Evolutionary conservation across 2,329 filamentous ascomycete species (phyloP).

Genomic region (Neofusicoccum ribis): DNA sequence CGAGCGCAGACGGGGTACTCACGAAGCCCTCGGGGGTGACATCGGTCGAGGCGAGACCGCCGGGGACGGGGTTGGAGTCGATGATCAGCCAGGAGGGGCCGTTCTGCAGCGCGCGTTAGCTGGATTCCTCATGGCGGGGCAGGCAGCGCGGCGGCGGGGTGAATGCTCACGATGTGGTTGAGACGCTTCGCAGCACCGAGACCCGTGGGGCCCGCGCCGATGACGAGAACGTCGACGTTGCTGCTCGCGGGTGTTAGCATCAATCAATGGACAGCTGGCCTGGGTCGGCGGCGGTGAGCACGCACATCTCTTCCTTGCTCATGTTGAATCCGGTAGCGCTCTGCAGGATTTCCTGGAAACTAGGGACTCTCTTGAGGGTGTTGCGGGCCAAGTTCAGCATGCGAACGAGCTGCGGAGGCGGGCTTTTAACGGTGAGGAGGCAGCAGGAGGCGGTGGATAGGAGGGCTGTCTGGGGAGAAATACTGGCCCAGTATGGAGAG

Average conservation of each 20-base stretch:
- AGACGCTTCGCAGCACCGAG: constrained; percentile 97
- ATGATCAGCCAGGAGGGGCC: constrained; percentile 94
- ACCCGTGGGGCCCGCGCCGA: constrained; percentile 96
- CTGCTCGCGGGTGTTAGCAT: constrained; percentile 49
- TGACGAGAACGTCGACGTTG: constrained; percentile 94
- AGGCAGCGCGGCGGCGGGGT: background rate
- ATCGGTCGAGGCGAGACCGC: constrained; percentile 94
- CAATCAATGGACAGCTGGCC: background rate
- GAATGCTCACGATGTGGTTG: constrained; percentile 79
- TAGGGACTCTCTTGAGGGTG: constrained; percentile 42
- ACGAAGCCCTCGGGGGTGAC: constrained; percentile 95
- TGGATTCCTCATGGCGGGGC: constrained; percentile 11
- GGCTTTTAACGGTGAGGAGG: constrained; percentile 14
- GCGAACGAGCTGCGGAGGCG: constrained; percentile 12
- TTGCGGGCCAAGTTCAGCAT: constrained; percentile 41
- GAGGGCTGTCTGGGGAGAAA: constrained; percentile 17
- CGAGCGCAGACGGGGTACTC: constrained; percentile 49
- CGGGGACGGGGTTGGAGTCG: constrained; percentile 86
- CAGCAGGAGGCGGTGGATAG: constrained; percentile 15
- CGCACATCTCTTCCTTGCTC: constrained; percentile 45
- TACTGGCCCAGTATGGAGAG: constrained; percentile 11
- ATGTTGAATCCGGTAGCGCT: constrained; percentile 27
- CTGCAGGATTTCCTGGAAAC: constrained; percentile 43
- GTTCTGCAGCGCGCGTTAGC: constrained; percentile 58
- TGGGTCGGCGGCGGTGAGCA: constrained; percentile 23